Evolutionary conservation across 768 basidiomycete genomes (phyloP).

Genomic region (Ephemerocybe angulata): DNA sequence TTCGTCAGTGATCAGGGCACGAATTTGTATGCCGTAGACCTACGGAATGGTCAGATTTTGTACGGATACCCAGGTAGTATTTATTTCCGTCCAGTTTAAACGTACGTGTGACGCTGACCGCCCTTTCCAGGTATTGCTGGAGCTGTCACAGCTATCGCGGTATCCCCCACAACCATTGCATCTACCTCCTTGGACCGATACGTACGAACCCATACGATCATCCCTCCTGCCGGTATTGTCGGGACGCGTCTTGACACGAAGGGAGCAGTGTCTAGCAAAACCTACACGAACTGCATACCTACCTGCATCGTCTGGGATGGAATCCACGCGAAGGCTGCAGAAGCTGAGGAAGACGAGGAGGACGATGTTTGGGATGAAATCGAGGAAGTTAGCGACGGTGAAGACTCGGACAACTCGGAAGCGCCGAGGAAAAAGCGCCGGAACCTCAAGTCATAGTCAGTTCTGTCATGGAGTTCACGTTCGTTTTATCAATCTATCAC

Average conservation of each 20-base stretch:
- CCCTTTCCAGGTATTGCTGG: conserved; percentile 61
- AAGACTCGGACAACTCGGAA: conserved; percentile 7
- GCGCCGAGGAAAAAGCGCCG: conserved; percentile 12
- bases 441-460: neutral
- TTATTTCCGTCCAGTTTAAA: neutral
- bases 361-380: conserved; percentile 65
- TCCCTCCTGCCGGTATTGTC: conserved; percentile 43
- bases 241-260: conserved; percentile 53
- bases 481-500: no score
- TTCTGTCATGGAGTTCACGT: neutral
- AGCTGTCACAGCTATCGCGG: conserved; percentile 60
- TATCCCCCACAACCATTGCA: conserved; percentile 49
- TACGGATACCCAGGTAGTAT: conserved; percentile 65
- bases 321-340: conserved; percentile 23
- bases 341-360: conserved; percentile 45
- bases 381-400: conserved; percentile 41
- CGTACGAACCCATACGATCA: conserved; percentile 63
- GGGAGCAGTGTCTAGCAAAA: conserved; percentile 59
- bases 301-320: conserved; percentile 63
- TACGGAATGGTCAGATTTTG: conserved; percentile 59
- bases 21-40: conserved; percentile 62
- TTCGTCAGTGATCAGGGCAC: conserved; percentile 67
- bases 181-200: conserved; percentile 70
- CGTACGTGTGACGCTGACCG: neutral
- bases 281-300: conserved; percentile 57